Evolutionary conservation across 2,329 filamentous ascomycete genomes (phyloP).

Genomic region (Chlorencoelia australis): DNA sequence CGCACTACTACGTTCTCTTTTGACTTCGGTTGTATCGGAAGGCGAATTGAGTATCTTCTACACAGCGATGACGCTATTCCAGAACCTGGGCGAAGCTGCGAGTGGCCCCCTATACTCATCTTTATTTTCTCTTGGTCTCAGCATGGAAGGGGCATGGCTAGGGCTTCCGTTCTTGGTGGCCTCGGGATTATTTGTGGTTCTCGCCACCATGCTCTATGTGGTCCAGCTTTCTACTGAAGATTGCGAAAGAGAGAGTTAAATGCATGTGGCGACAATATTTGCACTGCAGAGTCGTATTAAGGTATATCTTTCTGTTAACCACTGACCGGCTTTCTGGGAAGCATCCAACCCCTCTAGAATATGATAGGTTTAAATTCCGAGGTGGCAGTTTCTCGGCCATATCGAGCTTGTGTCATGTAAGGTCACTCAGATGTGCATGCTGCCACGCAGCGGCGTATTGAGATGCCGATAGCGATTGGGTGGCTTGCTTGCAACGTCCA

Average conservation of each 20-base stretch:
- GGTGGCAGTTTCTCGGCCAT: background rate
- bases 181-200: background rate
- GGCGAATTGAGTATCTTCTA: background rate
- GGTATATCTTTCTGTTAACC: no score
- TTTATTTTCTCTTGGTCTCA: background rate
- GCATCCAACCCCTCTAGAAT: no score
- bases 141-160: background rate
- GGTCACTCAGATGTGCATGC: no score
- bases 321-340: no score
- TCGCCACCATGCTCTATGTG: background rate
- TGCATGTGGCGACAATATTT: background rate
- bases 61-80: slow-evolving; percentile 1
- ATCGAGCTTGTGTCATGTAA: no score
- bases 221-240: background rate
- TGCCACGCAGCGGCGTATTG: no score
- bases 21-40: background rate
- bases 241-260: background rate
- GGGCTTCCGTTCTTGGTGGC: background rate
- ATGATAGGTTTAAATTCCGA: background rate
- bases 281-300: background rate
- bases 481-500: no score
- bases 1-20: background rate
- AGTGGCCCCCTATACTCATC: background rate
- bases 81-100: background rate
- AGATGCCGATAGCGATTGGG: no score